Percentiles rank a stretch among this genome's conserved stretches.
Evolutionary conservation across 345 rosid species (phyloP).

Genomic region (Melaleuca alternifolia): DNA sequence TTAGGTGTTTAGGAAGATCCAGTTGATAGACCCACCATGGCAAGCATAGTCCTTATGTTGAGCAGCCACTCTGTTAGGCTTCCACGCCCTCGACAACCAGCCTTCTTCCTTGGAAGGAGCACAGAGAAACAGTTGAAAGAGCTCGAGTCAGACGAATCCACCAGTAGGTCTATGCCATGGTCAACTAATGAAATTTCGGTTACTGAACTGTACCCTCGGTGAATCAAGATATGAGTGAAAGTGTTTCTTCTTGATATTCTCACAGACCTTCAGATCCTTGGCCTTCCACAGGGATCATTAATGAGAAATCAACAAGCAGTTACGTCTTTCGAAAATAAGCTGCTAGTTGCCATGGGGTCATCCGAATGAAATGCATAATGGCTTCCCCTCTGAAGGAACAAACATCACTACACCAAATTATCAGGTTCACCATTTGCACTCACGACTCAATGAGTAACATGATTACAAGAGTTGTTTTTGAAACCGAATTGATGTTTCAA

Average conservation of each 20-base stretch:
- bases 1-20: slow-evolving; percentile 19
- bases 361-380: background rate
- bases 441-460: no score
- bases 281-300: no score
- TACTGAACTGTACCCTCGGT: background rate
- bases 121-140: background rate
- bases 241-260: no score
- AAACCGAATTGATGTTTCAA: no score
- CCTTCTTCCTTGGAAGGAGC: background rate
- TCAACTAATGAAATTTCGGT: background rate
- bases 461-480: no score
- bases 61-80: slow-evolving; percentile 5
- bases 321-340: no score
- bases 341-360: background rate
- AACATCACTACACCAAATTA: background rate
- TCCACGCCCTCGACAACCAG: slow-evolving; percentile 6
- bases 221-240: background rate
- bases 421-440: background rate
- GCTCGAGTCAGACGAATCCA: background rate
- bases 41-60: slow-evolving; percentile 9
- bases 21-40: slow-evolving; percentile 18
- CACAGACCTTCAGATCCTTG: no score
- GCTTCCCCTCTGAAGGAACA: background rate
- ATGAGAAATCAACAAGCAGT: no score
- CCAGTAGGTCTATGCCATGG: background rate